phyloP scores from a whole-genome alignment of 1,284 basidiomycete species.

The Leccinum huronense region DNA sequence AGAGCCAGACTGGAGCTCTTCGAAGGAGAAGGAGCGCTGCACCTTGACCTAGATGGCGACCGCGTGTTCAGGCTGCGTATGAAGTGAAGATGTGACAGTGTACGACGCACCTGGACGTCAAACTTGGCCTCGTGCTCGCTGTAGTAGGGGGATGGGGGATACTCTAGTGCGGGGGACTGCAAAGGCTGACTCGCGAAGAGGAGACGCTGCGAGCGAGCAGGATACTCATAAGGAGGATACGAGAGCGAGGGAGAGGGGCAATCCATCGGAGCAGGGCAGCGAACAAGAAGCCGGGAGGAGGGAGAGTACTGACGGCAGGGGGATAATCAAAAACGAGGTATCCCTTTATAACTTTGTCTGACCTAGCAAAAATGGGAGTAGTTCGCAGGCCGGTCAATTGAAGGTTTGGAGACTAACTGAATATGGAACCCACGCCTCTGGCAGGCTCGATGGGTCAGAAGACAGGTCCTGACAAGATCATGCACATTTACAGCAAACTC shows the following conservation, averaged over 20 bases:
- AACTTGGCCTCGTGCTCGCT: constrained; percentile 23
- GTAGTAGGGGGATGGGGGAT: constrained; percentile 1
- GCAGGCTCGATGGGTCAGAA: constrained; percentile 34
- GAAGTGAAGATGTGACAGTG: neutral
- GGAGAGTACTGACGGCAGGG: constrained; percentile 23
- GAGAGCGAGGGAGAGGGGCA: constrained; percentile 5
- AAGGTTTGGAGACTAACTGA: constrained; percentile 20
- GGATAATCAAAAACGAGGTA: constrained; percentile 13
- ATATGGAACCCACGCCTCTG: constrained; percentile 34
- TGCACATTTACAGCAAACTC: constrained; percentile 31
- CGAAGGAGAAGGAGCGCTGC: constrained; percentile 34
- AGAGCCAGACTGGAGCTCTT: constrained; percentile 36
- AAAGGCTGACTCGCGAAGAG: neutral
- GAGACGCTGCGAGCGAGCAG: constrained; percentile 1
- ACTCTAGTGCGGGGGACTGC: constrained; percentile 8
- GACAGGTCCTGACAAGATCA: constrained; percentile 30
- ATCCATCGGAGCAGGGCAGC: constrained; percentile 16
- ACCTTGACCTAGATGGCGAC: constrained; percentile 27
- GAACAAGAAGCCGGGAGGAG: constrained; percentile 9
- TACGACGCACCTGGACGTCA: constrained; percentile 26
- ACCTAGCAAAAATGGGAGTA: constrained; percentile 23
- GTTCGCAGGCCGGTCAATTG: constrained; percentile 23
- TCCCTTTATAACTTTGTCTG: constrained; percentile 36
- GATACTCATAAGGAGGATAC: constrained; percentile 10
- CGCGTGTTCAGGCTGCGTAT: constrained; percentile 7